phyloP scores from a whole-genome alignment of 2,329 filamentous ascomycete species.

The Aspergillus jensenii region DNA sequence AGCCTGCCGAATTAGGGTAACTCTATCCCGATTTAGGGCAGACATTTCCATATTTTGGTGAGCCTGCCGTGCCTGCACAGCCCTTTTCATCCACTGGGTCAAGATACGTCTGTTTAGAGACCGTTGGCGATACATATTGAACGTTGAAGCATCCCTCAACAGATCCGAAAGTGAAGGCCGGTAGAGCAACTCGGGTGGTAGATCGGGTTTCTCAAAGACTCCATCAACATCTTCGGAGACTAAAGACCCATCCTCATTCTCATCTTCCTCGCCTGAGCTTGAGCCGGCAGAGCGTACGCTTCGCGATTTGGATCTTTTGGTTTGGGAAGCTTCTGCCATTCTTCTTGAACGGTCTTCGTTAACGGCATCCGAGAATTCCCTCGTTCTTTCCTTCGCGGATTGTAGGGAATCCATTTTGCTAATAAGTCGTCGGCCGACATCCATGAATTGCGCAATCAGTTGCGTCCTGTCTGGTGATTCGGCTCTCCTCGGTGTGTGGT shows the following conservation, averaged over 20 bases:
- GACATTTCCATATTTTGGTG: slow-evolving; percentile 41
- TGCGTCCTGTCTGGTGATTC: slow-evolving; percentile 36
- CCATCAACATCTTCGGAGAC: slow-evolving; percentile 23
- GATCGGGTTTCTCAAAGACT: slow-evolving; percentile 26
- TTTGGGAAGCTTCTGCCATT: slow-evolving; percentile 22
- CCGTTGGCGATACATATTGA: slow-evolving; percentile 44
- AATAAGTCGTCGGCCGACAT: slow-evolving; percentile 38
- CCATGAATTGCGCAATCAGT: slow-evolving; percentile 39
- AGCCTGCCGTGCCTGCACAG: slow-evolving; percentile 37
- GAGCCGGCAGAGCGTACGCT: slow-evolving; percentile 16
- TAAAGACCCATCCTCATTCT: slow-evolving; percentile 20
- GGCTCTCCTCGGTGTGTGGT: slow-evolving; percentile 6
- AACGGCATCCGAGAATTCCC: slow-evolving; percentile 28
- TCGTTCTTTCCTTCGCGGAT: slow-evolving; percentile 25
- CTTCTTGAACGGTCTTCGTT: slow-evolving; percentile 31
- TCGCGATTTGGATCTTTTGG: slow-evolving; percentile 11
- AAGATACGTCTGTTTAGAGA: slow-evolving; percentile 41
- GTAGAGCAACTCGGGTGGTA: slow-evolving; percentile 44
- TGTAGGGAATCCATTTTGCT: slow-evolving; percentile 31
- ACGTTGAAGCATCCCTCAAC: slow-evolving; percentile 51
- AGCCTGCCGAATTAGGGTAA: slow-evolving; percentile 52
- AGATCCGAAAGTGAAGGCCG: slow-evolving; percentile 53
- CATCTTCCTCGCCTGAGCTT: slow-evolving; percentile 7
- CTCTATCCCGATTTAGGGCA: slow-evolving; percentile 52
- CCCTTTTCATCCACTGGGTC: slow-evolving; percentile 49